Evolutionary conservation across 1,284 basidiomycete genomes (phyloP).

Genomic region (Chiua sp.): DNA sequence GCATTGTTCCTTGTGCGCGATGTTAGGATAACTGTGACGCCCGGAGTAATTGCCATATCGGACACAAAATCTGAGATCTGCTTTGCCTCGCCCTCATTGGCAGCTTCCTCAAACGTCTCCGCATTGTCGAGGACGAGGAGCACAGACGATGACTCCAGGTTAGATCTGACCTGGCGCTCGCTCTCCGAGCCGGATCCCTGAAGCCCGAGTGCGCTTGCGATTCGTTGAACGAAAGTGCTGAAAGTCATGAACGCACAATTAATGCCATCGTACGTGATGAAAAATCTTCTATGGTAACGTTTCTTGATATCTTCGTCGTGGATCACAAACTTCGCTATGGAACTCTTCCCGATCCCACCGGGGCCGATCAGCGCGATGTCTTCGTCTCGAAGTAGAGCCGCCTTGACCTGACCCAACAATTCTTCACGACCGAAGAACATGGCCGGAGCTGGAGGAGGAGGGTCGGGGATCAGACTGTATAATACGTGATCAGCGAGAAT

Average conservation of each 20-base stretch:
- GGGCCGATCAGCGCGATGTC: no score
- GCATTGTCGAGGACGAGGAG: neutral
- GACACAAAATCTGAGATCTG: neutral
- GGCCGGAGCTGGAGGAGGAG: no score
- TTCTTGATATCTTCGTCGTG: no score
- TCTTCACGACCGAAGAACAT: no score
- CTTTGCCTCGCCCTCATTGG: neutral
- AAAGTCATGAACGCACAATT: neutral
- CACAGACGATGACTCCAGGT: neutral
- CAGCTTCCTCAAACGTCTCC: neutral
- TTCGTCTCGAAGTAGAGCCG: no score
- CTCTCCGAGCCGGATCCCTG: neutral
- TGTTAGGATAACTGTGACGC: neutral
- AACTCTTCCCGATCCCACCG: no score
- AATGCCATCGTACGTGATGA: neutral
- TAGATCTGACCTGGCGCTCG: neutral
- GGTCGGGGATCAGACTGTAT: no score
- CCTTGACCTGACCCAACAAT: no score
- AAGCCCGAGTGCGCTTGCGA: neutral
- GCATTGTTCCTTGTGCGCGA: neutral
- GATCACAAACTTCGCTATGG: no score
- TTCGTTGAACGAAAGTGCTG: neutral
- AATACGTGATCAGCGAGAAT: no score
- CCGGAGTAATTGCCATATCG: neutral
- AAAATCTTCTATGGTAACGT: no score